Conservation (phyloP, 352 stramenopile species). For the Globisporangium solare region DNA sequence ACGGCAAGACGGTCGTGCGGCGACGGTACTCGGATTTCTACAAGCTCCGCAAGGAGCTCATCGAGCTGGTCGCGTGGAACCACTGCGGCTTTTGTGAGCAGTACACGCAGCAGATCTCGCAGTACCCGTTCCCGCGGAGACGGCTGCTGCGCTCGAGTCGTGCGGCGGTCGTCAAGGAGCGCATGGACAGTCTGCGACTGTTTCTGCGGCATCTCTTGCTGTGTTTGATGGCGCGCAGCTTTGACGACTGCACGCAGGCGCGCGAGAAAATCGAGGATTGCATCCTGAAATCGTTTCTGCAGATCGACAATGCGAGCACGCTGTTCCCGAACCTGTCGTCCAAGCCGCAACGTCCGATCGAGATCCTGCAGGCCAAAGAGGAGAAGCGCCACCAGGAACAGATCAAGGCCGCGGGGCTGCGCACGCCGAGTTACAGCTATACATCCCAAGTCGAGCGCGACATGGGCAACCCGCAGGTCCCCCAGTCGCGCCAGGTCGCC, state of each 20-base stretch:
- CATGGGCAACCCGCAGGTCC: conserved; percentile 24
- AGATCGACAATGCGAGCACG: conserved; percentile 55
- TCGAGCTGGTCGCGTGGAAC: conserved; percentile 73
- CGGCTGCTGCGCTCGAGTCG: conserved; percentile 69
- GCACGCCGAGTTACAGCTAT: conserved; percentile 44
- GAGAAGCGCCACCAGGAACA: conserved; percentile 65
- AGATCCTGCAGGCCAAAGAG: conserved; percentile 64
- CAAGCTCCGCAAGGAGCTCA: conserved; percentile 78
- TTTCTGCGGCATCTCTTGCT: conserved; percentile 76
- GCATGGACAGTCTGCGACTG: conserved; percentile 76
- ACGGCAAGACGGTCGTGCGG: conserved; percentile 69
- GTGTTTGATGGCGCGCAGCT: conserved; percentile 64
- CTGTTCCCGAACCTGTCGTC: conserved; percentile 47
- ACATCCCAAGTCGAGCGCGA: conserved; percentile 31
- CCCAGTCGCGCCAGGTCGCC: conserved; percentile 39
- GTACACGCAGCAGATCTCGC: conserved; percentile 61
- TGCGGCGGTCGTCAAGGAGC: conserved; percentile 69
- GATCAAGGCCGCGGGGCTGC: conserved; percentile 53
- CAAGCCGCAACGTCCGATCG: conserved; percentile 49
- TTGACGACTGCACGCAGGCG: conserved; percentile 63
- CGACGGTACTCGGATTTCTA: conserved; percentile 87
- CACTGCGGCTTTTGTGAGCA: conserved; percentile 67
- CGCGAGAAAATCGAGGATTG: conserved; percentile 63
- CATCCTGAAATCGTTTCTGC: conserved; percentile 71
- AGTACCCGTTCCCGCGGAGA: conserved; percentile 76